Evolutionary conservation across 2,329 filamentous ascomycete genomes (phyloP).

Genomic region (Penicillium glabrum): DNA sequence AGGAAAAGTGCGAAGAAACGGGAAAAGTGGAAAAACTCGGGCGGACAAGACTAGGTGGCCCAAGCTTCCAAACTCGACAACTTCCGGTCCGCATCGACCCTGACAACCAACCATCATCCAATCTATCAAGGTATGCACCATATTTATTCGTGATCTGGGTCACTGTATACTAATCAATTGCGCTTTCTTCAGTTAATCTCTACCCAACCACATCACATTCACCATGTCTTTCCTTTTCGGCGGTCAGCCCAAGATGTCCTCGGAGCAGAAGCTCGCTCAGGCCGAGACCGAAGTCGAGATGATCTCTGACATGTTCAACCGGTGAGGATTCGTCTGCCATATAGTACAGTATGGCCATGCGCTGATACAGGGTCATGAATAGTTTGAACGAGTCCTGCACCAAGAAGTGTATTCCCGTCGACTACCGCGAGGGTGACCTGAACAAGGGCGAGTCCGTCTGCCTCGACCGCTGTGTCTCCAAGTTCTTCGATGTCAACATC

Average conservation of each 20-base stretch:
- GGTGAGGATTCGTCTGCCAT: conserved; percentile 56
- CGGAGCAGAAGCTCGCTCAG: conserved; percentile 94
- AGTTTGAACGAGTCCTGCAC: conserved; percentile 87
- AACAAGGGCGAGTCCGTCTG: conserved; percentile 99
- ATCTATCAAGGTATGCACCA: not conserved
- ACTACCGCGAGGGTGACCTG: conserved; percentile 93
- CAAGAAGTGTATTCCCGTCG: conserved; percentile 86
- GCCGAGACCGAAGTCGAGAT: conserved; percentile 98
- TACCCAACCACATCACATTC: conserved; percentile 21
- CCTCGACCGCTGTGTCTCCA: conserved; percentile 93
- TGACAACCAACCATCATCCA: conserved; percentile 11
- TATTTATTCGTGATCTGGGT: not conserved
- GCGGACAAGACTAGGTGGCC: conserved; percentile 20
- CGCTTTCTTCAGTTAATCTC: not conserved
- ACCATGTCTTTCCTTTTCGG: conserved; percentile 74
- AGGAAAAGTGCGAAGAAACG: conserved; percentile 2
- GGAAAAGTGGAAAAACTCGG: conserved; percentile 19
- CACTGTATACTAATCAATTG: not conserved
- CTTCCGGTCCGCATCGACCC: conserved; percentile 8
- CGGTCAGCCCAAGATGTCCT: conserved; percentile 77
- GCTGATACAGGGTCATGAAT: not conserved
- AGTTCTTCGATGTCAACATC: conserved; percentile 98
- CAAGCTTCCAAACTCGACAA: conserved; percentile 28
- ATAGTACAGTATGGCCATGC: not conserved
- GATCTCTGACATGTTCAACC: conserved; percentile 96